Percentiles rank a stretch among this genome's conserved stretches.
Evolutionary conservation across 441 rosid species (phyloP).

Genomic region (Dalechampia spathulata): DNA sequence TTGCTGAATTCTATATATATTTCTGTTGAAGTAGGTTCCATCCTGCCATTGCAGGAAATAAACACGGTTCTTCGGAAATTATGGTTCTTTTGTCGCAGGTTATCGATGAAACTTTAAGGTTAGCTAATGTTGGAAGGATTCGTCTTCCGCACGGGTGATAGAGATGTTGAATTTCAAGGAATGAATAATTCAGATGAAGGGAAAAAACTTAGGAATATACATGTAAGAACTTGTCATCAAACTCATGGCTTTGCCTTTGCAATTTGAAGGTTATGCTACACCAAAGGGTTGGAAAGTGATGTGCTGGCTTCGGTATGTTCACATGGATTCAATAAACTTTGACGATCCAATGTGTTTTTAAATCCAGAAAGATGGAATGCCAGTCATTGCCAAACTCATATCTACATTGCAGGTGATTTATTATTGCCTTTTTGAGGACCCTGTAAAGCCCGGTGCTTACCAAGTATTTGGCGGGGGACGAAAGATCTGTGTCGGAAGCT

Average conservation of each 20-base stretch:
- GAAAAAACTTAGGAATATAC: no score
- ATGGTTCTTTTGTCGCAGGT: conserved; percentile 17
- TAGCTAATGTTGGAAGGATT: conserved; percentile 26
- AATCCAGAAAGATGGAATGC: conserved; percentile 40
- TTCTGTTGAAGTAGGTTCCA: no score
- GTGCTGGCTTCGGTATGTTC: conserved; percentile 25
- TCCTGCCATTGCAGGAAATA: no score
- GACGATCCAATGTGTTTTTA: conserved; percentile 36
- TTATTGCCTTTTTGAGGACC: conserved; percentile 11
- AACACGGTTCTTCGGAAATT: neutral
- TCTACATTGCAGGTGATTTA: no score
- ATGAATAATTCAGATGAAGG: no score
- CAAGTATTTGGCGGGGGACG: conserved; percentile 30
- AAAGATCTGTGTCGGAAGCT: conserved; percentile 32
- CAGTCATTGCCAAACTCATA: neutral
- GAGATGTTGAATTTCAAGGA: conserved; percentile 35
- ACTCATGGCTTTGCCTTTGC: neutral
- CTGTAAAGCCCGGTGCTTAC: conserved; percentile 22
- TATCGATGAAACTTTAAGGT: conserved; percentile 35
- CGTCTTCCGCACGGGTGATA: conserved; percentile 18
- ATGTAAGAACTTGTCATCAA: neutral
- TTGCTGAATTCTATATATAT: no score
- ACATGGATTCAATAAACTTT: conserved; percentile 28
- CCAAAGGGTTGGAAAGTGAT: conserved; percentile 42
- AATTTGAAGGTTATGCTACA: conserved; percentile 22